phyloP scores from a whole-genome alignment of 305 asterid species.

The Plantago lanceolata region DNA sequence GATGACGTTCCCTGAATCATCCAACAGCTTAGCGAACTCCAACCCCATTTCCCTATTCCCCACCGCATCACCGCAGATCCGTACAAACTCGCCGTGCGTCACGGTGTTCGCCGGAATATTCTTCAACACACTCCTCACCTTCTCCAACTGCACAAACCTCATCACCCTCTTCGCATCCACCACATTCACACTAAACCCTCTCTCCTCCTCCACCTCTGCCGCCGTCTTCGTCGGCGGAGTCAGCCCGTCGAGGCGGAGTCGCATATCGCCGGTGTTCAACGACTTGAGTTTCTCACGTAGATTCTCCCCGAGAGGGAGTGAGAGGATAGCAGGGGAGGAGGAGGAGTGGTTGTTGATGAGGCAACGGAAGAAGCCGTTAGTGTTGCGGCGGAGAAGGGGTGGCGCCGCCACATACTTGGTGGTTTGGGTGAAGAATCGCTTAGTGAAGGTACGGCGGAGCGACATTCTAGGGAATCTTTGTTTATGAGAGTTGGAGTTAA shows the following conservation, averaged over 20 bases:
- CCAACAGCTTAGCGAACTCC: conserved; percentile 65
- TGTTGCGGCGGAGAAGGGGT: conserved; percentile 27
- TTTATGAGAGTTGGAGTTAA: conserved; percentile 25
- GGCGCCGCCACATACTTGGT: conserved; percentile 1
- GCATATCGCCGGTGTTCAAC: conserved; percentile 33
- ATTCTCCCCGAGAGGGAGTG: conserved; percentile 58
- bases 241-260: conserved; percentile 31
- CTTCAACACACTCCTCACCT: conserved; percentile 37
- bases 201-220: conserved; percentile 12
- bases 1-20: conserved; percentile 70
- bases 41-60: conserved; percentile 39
- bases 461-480: conserved; percentile 47
- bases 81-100: conserved; percentile 44
- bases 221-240: conserved; percentile 24
- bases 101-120: conserved; percentile 54
- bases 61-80: conserved; percentile 45
- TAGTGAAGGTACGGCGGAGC: conserved; percentile 43
- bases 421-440: conserved; percentile 32
- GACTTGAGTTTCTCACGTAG: conserved; percentile 53
- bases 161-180: conserved; percentile 57
- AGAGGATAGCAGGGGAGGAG: conserved; percentile 40
- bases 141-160: conserved; percentile 52
- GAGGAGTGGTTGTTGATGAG: conserved; percentile 44
- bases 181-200: conserved; percentile 26
- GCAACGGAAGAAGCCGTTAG: conserved; percentile 30